Evolutionary conservation across 2,329 filamentous ascomycete species (phyloP), one percentile per base, ranked within the genome.

Genomic region (Cercospora nicotianae): DNA sequence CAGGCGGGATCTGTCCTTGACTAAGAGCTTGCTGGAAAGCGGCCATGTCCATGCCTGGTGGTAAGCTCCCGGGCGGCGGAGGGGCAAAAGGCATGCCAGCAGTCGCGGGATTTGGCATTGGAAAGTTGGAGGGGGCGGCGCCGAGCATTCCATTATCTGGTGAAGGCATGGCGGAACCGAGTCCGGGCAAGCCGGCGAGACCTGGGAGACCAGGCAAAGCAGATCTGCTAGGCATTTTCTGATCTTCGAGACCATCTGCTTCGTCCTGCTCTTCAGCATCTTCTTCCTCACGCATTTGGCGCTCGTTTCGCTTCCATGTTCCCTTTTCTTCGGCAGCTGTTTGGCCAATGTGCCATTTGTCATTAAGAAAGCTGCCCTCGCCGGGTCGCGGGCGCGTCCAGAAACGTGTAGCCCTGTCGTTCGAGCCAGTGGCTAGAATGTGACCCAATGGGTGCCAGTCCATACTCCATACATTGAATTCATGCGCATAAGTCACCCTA

Each of bases 361-460:
- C 95, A 76, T 94, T 93, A 80, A 92, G 87, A 74, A 91, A 91
- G 63, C 91, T 89, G n/a, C 86, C 87, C 73, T 97, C 94, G 60
- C 95, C 95, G 1, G 95, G 95, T 59, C 95, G 86, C 16, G 93
- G 88, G 51, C 95, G 90, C 3, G 94, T 93, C 95, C 95, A 99
- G 83, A 99, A 99, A 59, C 95, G 90, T 2, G 95, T 98, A 69
- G 97, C 94, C 48, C 95, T 90, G 79, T 99, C 95, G 79, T 99
- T 98, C 10, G 94, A 97, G 12, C 95, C 95, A 1, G 94, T 96
- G 0, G 94, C 94, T 7, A 99, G 87, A 70, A 99, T 94, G 77
- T 99, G 95, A 30, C 95, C 95, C 0, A 98, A 85, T 0, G 95
- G 95, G 78, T 99, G 95, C 94, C 95, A 99, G 82, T 97, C 94